Conservation (phyloP, 306 rosid genomes). For the Bauhinia variegata region DNA sequence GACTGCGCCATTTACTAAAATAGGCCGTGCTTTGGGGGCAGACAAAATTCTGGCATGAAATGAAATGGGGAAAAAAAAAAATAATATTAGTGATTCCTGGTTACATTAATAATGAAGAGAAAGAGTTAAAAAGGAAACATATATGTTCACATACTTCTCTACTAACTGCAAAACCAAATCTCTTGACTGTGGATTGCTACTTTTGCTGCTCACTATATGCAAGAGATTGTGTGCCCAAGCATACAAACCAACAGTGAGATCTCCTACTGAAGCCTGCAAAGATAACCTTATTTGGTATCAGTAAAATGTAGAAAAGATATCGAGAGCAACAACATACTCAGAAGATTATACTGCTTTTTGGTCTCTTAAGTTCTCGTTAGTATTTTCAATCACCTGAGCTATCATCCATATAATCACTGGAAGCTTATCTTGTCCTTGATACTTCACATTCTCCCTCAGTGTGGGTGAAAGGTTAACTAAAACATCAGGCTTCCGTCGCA, state of each 20-base stretch:
- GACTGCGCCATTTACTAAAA: conserved; percentile 82
- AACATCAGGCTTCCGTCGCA: conserved; percentile 88
- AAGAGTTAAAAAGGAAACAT: conserved; percentile 1
- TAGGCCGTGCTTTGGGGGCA: conserved; percentile 75
- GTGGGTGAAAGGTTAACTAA: conserved; percentile 55
- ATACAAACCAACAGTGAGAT: conserved; percentile 79
- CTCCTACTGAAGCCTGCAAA: conserved; percentile 74
- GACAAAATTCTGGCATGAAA: conserved; percentile 74
- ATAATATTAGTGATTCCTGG: background rate
- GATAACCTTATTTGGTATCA: conserved; percentile 27
- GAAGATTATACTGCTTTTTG: conserved; percentile 5
- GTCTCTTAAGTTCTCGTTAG: background rate
- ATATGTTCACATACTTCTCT: conserved; percentile 62
- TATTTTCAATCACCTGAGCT: conserved; percentile 64
- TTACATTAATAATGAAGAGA: conserved; percentile 5
- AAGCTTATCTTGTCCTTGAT: conserved; percentile 94
- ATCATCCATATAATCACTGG: conserved; percentile 77
- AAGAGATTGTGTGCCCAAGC: conserved; percentile 84
- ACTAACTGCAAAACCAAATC: conserved; percentile 86
- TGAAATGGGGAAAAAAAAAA: conserved; percentile 8
- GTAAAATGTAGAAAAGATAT: conserved; percentile 15
- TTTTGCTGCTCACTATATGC: conserved; percentile 71
- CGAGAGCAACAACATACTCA: background rate
- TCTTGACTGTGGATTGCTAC: conserved; percentile 81
- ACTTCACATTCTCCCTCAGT: conserved; percentile 70